phyloP scores from a whole-genome alignment of 169 alveolate species.

The Eimeria nieschulzi region DNA sequence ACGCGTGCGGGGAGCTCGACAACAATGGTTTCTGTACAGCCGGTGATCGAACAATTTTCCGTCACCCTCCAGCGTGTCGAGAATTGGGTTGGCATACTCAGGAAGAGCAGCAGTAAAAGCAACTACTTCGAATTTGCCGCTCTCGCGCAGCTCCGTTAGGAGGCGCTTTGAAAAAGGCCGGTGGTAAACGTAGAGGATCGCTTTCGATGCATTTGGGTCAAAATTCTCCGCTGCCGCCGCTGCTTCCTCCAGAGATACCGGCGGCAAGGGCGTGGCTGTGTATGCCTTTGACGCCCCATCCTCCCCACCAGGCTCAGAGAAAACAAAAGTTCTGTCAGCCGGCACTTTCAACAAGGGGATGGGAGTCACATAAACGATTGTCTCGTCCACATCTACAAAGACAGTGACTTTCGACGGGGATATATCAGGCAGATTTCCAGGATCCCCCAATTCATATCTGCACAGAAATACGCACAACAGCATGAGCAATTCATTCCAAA shows the following conservation, averaged over 20 bases:
- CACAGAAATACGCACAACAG: not conserved
- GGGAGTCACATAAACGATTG: slow-evolving; percentile 56
- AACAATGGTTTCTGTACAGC: slow-evolving; percentile 50
- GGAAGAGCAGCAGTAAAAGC: slow-evolving; percentile 57
- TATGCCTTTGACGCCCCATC: not conserved
- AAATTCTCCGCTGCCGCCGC: slow-evolving; percentile 13
- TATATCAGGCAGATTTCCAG: not conserved
- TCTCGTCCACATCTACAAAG: slow-evolving; percentile 53
- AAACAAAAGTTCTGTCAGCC: slow-evolving; percentile 23
- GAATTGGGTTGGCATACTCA: slow-evolving; percentile 55
- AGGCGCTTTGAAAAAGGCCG: slow-evolving; percentile 18
- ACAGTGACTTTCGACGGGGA: not conserved
- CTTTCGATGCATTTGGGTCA: not conserved
- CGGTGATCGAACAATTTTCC: slow-evolving; percentile 4
- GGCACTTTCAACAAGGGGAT: not conserved
- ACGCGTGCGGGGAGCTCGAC: slow-evolving; percentile 25
- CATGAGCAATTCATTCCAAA: no score
- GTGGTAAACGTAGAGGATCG: slow-evolving; percentile 22
- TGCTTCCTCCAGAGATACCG: not conserved
- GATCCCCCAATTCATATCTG: slow-evolving; percentile 18
- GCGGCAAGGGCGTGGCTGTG: not conserved
- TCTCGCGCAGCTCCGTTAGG: not conserved
- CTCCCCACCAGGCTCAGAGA: not conserved
- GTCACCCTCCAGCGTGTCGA: slow-evolving; percentile 21
- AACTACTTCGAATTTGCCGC: slow-evolving; percentile 6